A percentile compares a stretch with the other conserved stretches of the same genome.
These are phyloP conservation scores for Tripterygium wilfordii DNA, from an alignment of 177 flowering plant genomes.

Conservation along the genomic window DNA sequence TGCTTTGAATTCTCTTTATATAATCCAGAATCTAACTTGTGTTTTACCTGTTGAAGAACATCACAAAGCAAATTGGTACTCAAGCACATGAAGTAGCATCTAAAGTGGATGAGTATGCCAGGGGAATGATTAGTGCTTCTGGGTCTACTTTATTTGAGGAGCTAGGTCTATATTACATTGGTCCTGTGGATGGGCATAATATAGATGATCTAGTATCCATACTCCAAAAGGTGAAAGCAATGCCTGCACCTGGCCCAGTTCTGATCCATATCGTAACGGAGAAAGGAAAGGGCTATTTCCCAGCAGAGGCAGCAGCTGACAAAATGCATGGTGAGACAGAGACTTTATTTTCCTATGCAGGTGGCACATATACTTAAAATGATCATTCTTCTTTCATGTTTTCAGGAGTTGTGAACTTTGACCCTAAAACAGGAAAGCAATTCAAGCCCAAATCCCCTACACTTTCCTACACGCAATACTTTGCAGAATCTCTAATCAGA, in stretches of 20 bases:
- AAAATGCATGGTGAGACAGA: constrained; percentile 75
- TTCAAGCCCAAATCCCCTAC: constrained; percentile 65
- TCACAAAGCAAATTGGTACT: constrained; percentile 77
- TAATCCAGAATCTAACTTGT: constrained; percentile 11
- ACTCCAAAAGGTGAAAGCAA: constrained; percentile 60
- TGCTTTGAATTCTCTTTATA: too few species aligned
- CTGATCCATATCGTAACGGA: constrained; percentile 85
- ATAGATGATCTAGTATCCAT: constrained; percentile 64
- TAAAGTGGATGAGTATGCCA: constrained; percentile 77
- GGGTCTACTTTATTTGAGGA: constrained; percentile 85
- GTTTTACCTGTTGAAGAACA: constrained; percentile 28
- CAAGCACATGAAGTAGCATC: constrained; percentile 74
- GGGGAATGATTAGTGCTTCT: constrained; percentile 76
- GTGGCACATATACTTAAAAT: neutral
- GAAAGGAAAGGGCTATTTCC: constrained; percentile 92
- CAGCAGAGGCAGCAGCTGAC: constrained; percentile 86
- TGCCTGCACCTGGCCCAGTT: constrained; percentile 91
- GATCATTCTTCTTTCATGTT: neutral
- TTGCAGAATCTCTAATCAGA: constrained; percentile 73
- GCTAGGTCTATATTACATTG: constrained; percentile 88
- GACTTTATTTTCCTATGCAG: neutral
- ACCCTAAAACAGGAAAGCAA: constrained; percentile 68
- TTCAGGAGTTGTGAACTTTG: constrained; percentile 86
- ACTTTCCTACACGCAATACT: constrained; percentile 75
- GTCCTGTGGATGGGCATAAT: constrained; percentile 92